Percentiles rank a stretch among this genome's conserved stretches.
Evolutionary conservation across 495 filamentous ascomycete genomes (phyloP).

Genomic region (Aspergillus bertholletiae): DNA sequence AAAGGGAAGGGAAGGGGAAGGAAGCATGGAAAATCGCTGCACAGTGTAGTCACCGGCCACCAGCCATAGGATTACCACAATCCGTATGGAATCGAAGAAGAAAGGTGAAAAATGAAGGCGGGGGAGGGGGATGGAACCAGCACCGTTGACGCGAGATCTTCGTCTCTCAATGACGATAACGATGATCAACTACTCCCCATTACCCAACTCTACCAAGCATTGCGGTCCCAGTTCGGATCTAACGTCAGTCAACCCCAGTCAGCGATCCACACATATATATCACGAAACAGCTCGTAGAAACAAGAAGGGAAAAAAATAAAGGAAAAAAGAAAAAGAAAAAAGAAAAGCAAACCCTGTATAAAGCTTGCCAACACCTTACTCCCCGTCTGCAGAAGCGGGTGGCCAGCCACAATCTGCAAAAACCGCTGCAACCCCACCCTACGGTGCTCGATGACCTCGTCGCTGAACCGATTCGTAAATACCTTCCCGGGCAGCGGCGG

Average conservation of each 20-base stretch:
- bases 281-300: neutral
- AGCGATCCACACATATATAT: neutral
- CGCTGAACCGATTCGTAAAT: constrained; percentile 96
- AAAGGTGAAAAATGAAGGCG: neutral
- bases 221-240: constrained; percentile 78
- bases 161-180: neutral
- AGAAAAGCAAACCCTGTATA: constrained; percentile 75
- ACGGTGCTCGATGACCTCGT: constrained; percentile 96
- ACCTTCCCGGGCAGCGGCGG: constrained; percentile 96
- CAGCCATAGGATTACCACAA: too few relatives aligned
- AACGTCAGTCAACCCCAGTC: constrained; percentile 2
- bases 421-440: constrained; percentile 91
- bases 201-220: constrained; percentile 56
- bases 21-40: neutral
- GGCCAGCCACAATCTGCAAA: constrained; percentile 94
- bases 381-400: constrained; percentile 94
- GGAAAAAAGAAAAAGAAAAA: constrained; percentile 1
- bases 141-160: neutral
- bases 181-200: too few relatives aligned
- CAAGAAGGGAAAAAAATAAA: constrained; percentile 7
- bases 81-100: neutral
- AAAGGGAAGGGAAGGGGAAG: neutral
- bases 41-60: too few relatives aligned
- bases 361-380: constrained; percentile 94
- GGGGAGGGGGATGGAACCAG: neutral